Evolutionary conservation across 2,329 filamentous ascomycete species (phyloP), one percentile per base, ranked within the genome.

Genomic region (Escovopsis weberi): DNA sequence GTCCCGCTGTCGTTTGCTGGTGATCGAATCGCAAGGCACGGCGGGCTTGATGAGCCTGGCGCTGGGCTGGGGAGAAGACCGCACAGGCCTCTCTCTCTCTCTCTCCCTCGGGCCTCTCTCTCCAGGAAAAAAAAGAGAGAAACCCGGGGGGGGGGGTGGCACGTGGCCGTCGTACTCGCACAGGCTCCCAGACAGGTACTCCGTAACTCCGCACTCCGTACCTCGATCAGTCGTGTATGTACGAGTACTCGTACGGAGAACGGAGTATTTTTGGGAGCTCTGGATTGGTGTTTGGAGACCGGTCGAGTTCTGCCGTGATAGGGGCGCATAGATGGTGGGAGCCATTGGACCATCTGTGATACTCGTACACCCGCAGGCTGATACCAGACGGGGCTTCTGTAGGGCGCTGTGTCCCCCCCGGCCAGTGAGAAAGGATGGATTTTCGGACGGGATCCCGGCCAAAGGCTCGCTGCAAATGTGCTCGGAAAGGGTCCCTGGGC

Each of bases 241-340:
- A n/a, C n/a, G n/a, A n/a, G n/a, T 23, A 38, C 15, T 38, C 15
- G 4, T 32, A 23, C 23, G 23, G 23, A 23, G 23, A 23, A 23
- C n/a, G 23, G 5, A 23, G 23, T 23, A 23, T 3, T 23, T 3
- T 30, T 39, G 34, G 45, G 37, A 32, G 41, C 46, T 34, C 30
- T n/a, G n/a, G n/a, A 47, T 47, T 47, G 46, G 43, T 41, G 43
- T 39, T 28, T 37, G n/a, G 44, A 36, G 42, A 37, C 42, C 35
- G 42, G 42, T 33, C 38, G 38, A 36, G 37, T 42, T 45, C 35
- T 43, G 38, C 41, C 42, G 42, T 44, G 42, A 46, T 33, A 19
- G 39, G 37, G 47, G 47, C 47, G 47, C 47, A 43, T 47, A 49
- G 44, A 40, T 35, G 38, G 38, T 44, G 36, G 42, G 36, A 43